These are phyloP conservation scores for Lasiodiplodia gonubiensis DNA, from an alignment of 2,329 filamentous ascomycete species.

Conservation along the genomic window DNA sequence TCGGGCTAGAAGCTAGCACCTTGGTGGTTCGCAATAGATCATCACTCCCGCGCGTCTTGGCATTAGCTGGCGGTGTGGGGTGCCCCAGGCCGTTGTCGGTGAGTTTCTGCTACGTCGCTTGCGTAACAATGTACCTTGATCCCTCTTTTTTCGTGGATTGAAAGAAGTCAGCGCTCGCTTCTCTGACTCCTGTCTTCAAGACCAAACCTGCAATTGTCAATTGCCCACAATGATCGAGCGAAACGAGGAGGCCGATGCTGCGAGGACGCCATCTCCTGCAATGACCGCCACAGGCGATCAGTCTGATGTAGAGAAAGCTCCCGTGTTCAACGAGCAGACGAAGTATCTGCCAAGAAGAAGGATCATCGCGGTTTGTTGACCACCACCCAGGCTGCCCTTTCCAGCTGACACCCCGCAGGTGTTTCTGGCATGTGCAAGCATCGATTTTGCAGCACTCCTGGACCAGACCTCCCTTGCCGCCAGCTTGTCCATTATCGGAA, in stretches of 20 bases:
- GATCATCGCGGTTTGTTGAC: slow-evolving; percentile 26
- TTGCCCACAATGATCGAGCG: background rate
- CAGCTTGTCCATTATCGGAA: slow-evolving; percentile 62
- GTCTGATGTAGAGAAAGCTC: slow-evolving; percentile 18
- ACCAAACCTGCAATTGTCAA: background rate
- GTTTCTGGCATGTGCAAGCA: slow-evolving; percentile 62
- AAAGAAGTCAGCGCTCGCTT: background rate
- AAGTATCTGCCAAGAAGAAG: slow-evolving; percentile 27
- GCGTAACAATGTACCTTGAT: slow-evolving; percentile 3
- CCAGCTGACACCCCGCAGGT: slow-evolving; percentile 48
- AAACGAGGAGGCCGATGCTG: background rate
- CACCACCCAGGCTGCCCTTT: background rate
- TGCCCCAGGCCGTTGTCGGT: slow-evolving; percentile 1
- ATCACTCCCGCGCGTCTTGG: background rate
- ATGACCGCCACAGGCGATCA: background rate
- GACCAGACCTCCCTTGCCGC: slow-evolving; percentile 64
- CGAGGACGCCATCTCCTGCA: background rate
- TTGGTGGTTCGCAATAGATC: background rate
- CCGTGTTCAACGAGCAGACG: slow-evolving; percentile 29
- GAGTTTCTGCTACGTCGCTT: slow-evolving; percentile 8
- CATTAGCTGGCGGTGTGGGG: slow-evolving; percentile 14
- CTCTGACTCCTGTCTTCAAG: background rate
- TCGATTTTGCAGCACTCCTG: slow-evolving; percentile 62
- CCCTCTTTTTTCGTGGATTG: background rate
- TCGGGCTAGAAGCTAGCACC: background rate